phyloP scores from a whole-genome alignment of 768 basidiomycete species.

The Lentinus brumalis region DNA sequence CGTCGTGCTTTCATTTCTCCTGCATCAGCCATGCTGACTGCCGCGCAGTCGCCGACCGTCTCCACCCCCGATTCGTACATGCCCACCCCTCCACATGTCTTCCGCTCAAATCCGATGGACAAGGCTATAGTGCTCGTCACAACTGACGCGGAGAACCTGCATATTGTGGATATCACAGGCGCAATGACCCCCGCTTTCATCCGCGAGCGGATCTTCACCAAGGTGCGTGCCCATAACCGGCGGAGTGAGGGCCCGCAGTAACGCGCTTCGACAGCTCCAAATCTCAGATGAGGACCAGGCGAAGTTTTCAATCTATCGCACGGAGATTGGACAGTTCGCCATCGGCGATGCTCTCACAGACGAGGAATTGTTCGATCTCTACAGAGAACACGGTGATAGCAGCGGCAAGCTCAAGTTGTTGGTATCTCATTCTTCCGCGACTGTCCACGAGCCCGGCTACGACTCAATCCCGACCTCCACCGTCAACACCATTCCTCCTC shows the following conservation, averaged over 20 bases:
- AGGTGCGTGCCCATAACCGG: conserved; percentile 48
- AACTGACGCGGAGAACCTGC: conserved; percentile 74
- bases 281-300: conserved; percentile 84
- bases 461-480: conserved; percentile 41
- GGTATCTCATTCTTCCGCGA: conserved; percentile 65
- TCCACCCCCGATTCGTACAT: conserved; percentile 30
- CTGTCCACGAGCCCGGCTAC: conserved; percentile 54
- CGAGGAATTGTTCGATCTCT: conserved; percentile 71
- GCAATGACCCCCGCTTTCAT: conserved; percentile 68
- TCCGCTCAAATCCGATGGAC: conserved; percentile 24
- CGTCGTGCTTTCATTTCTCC: conserved; percentile 11
- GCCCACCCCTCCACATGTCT: conserved; percentile 33
- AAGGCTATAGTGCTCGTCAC: conserved; percentile 50
- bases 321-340: conserved; percentile 80
- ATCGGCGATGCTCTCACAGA: conserved; percentile 73
- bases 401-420: conserved; percentile 85
- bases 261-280: conserved; percentile 52
- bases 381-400: conserved; percentile 70
- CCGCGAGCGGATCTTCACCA: conserved; percentile 78
- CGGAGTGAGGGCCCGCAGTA: not conserved
- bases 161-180: conserved; percentile 68
- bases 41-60: conserved; percentile 29
- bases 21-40: not conserved
- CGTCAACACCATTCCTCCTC: conserved; percentile 52
- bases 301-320: conserved; percentile 80